Base-by-base conservation (phyloP, 352 stramenopile genomes). In the Phytophthora crassamura region DNA sequence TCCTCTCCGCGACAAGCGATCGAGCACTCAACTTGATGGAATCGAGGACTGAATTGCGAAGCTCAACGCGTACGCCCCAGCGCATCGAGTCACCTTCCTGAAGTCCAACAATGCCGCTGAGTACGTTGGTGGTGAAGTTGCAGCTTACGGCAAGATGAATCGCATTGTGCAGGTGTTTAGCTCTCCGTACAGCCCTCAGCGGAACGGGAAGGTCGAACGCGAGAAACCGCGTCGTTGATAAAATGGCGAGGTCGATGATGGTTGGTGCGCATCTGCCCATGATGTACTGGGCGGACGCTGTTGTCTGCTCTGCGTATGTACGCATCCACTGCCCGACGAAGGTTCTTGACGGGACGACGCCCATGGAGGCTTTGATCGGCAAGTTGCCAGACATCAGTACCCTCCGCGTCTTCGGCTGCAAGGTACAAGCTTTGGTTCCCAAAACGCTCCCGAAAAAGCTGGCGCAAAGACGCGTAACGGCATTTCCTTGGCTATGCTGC, bases 271-370 rank as follows among this genome's bases (percentile, higher is more conserved):
- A 66, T 16, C 38, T 59, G n/a, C 39, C 48, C 2, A 46, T 47
- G 16, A n/a, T 2, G 14, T 40, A 66, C 41, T 66, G 40, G 16
- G 39, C 46, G 10, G 48, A 59, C 28, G 47, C 47, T 42, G 40
- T 59, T 4, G 40, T 66, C 1, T 59, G 47, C n/a, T 38, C 47
- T 35, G 58, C 38, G 4, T 66, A 66, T 20, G 47, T 65, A 7
- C 39, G 38, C 10, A 65, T 59, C 15, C 57, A 39, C 15, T 48
- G 57, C 30, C 57, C 38, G 25, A 59, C 28, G 10, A 54, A 59
- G 5, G 28, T 47, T 3, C 47, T 59, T 12, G 57, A 65, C 9
- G 33, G 47, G 6, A 65, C 58, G 30, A 53, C 57, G 3, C 47
- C 57, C 1, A 65, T 65, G 57, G 48, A 59, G 22, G 47, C 39